These are phyloP conservation scores for Domatiomyces globalis DNA, from an alignment of 2,329 filamentous ascomycete genomes.

Conservation along the genomic window DNA sequence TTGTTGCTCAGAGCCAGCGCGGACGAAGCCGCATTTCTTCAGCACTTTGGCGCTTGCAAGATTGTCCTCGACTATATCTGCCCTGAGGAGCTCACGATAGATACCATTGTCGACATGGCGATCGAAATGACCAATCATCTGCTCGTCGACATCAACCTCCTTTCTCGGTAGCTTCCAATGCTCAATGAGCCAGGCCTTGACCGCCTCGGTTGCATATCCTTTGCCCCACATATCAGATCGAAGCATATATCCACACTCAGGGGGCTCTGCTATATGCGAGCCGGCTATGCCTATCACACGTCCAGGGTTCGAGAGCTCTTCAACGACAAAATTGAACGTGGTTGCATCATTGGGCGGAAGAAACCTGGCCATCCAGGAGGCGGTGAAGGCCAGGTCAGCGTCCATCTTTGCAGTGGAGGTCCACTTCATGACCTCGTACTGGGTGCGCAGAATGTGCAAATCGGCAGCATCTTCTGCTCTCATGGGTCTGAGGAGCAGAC, in stretches of 20 bases:
- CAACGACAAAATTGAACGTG: conserved; percentile 41
- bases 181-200: conserved; percentile 32
- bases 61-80: conserved; percentile 7
- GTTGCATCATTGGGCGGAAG: conserved; percentile 37
- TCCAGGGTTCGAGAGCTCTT: conserved; percentile 10
- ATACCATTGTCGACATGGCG: background rate
- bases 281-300: conserved; percentile 35
- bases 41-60: conserved; percentile 8
- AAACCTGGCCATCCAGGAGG: conserved; percentile 26
- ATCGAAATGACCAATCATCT: background rate
- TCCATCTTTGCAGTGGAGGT: conserved; percentile 34
- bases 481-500: conserved; percentile 42
- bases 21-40: conserved; percentile 8
- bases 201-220: conserved; percentile 44
- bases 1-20: conserved; percentile 2
- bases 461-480: conserved; percentile 36
- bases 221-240: conserved; percentile 40
- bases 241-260: conserved; percentile 46
- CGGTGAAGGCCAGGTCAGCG: conserved; percentile 32
- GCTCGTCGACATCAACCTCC: conserved; percentile 27
- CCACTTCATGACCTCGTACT: conserved; percentile 50
- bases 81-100: conserved; percentile 3
- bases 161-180: conserved; percentile 40
- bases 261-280: conserved; percentile 27
- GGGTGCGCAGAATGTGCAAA: conserved; percentile 39